Percentiles rank a stretch among this genome's conserved stretches.
phyloP scores from a whole-genome alignment of 192 early-diverging fungal genomes.

The Thamnidium elegans region DNA sequence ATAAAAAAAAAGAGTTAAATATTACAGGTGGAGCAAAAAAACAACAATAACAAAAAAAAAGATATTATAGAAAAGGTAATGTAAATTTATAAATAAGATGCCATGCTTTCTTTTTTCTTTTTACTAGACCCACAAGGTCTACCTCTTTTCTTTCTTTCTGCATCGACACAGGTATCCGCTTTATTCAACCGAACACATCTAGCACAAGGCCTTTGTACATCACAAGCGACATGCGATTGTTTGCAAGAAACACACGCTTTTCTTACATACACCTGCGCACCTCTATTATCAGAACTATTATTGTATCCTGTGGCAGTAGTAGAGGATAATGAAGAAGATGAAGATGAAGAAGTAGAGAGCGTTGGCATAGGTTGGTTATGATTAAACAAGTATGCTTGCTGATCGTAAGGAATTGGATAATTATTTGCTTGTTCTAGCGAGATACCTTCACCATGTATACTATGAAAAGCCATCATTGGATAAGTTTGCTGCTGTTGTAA shows the following conservation, averaged over 20 bases:
- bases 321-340: not conserved
- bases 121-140: conserved; percentile 45
- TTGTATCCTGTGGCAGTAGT: not conserved
- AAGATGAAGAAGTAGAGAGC: conserved; percentile 4
- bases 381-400: conserved; percentile 12
- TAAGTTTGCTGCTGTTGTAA: not conserved
- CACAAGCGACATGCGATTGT: conserved; percentile 41
- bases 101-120: conserved; percentile 17
- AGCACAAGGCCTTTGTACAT: conserved; percentile 50
- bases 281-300: conserved; percentile 1
- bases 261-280: conserved; percentile 22
- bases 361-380: not conserved
- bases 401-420: conserved; percentile 5
- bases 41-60: not conserved
- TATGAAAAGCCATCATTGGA: conserved; percentile 17
- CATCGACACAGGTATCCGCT: conserved; percentile 49
- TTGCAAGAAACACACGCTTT: conserved; percentile 42
- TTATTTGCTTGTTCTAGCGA: conserved; percentile 5
- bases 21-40: no score
- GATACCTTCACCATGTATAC: not conserved
- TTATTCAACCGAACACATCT: conserved; percentile 51
- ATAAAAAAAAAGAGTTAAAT: not conserved
- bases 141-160: conserved; percentile 54
- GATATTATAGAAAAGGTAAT: not conserved
- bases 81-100: not conserved